Base-by-base conservation (phyloP, 257 asterid genomes). In the Solanum appendiculatum region DNA sequence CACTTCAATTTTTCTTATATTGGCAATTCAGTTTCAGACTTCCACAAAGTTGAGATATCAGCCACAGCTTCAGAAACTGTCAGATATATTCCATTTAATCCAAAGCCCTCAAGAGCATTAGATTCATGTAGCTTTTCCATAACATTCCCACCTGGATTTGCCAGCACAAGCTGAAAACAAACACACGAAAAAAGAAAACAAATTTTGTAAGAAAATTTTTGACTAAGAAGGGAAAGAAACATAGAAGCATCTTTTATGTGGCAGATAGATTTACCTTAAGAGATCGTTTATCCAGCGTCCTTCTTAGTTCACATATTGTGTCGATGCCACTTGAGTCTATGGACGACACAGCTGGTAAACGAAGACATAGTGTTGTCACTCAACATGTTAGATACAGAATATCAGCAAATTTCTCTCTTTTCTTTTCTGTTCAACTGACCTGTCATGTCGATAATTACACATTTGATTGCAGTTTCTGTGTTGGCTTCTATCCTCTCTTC, bases 311-410 rank as follows among this genome's bases (percentile, higher is more conserved):
- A 27, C 88, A 89, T 20, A 97, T 89, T 11, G 93, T 89, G 87
- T 97, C 99, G 1, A 94, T 88, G 0, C 99, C 98, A 21, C 98
- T 94, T 1, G 98, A 94, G 89, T 97, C 98, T 88, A 97, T 93
- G 31, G 98, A 98, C n/a, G 99, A 92, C 85, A 95, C 98, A 25
- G 99, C 99, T 94, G 98, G 88, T 85, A 85, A 48, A 64, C 13
- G 4, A 44, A 64, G 86, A 58, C 8, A 33, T 25, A 21, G 13
- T 82, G 75, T 39, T 44, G 81, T 33, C 9, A 74, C 31, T 34
- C 25, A 23, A 15, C 5, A 44, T 54, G 33, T 77, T 58, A 11
- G 23, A 14, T 37, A 40, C 33, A 68, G 5, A 5, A 23, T 31
- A 48, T 34, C 15, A 56, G 36, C 11, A 20, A 48, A 36, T 21